Evolutionary conservation across 2,329 filamentous ascomycete species (phyloP).

Genomic region (Colletotrichum cuscutae): DNA sequence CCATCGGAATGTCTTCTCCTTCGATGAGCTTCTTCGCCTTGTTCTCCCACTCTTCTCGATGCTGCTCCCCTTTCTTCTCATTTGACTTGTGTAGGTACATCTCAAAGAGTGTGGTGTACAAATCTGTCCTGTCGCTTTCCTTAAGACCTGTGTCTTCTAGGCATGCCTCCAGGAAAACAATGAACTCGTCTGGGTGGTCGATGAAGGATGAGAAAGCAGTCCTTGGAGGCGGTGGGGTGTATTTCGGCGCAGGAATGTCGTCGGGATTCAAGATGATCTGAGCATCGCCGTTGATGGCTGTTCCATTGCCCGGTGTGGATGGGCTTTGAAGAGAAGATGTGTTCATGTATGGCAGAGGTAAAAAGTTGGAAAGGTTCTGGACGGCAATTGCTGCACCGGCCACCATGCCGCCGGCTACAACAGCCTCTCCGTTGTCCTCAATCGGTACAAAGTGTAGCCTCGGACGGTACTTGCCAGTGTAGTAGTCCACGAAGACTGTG

Average conservation of each 20-base stretch:
- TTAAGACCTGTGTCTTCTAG: constrained; percentile 77
- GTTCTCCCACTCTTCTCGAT: constrained; percentile 84
- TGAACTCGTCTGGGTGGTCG: constrained; percentile 91
- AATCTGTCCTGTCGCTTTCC: constrained; percentile 80
- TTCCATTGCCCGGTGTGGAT: constrained; percentile 58
- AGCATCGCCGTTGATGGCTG: constrained; percentile 56
- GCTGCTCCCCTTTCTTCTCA: constrained; percentile 71
- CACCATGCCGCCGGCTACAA: constrained; percentile 56
- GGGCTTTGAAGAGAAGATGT: constrained; percentile 66
- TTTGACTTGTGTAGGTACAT: constrained; percentile 96
- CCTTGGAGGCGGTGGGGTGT: constrained; percentile 83
- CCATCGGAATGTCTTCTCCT: constrained; percentile 83
- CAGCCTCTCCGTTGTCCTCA: constrained; percentile 48
- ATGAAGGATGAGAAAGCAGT: constrained; percentile 97
- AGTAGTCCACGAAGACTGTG: constrained; percentile 92
- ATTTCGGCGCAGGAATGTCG: constrained; percentile 62
- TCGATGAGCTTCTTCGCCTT: constrained; percentile 93
- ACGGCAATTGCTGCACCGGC: constrained; percentile 78
- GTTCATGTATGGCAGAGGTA: constrained; percentile 89
- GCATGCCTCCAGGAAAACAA: constrained; percentile 90
- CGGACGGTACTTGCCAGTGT: constrained; percentile 84
- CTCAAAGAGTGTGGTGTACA: constrained; percentile 96
- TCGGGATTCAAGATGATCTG: constrained; percentile 62
- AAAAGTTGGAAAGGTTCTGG: constrained; percentile 84
- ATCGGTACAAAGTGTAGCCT: constrained; percentile 66